Evolutionary conservation across 352 stramenopile species (phyloP), one percentile per base, ranked within the genome.

Genomic region (Elongisporangium undulatum): DNA sequence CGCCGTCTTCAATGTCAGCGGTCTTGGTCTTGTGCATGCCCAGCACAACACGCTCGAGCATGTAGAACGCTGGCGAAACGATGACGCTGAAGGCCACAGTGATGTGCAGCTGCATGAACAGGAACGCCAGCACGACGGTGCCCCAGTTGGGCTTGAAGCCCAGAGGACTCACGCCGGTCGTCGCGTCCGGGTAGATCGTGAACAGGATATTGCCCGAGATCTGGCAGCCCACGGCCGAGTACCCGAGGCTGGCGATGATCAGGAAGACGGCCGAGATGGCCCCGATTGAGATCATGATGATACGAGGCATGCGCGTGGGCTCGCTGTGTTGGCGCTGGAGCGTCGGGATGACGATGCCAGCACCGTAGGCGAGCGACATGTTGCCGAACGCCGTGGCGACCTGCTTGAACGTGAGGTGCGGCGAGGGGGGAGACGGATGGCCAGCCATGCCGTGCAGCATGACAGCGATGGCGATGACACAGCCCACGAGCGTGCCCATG

Each of bases 121-220:
- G 60, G 55, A 71, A 85, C 0, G 68, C 72, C 24, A 82, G 67
- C 5, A 74, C 50, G 10, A 79, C 64, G 29, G 61, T 58, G 26
- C 68, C 65, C 3, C 15, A 29, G 41, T 63, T 55, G 75, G 62
- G 62, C 1, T 52, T 56, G 63, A 90, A 89, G 21, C 80, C 80
- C 12, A 89, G 64, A 26, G 62, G 61, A 0, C 71, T 67, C 12
- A 87, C 26, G 0, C 66, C 67, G 0, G 69, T 70, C 0, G 57
- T 61, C 6, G 65, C 49, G 0, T 56, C 51, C 5, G 63, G 75
- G 64, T 59, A 66, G 58, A 87, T 81, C 23, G 77, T 68, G 66
- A 81, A 85, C 57, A 85, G 64, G 34, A 85, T 64, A 61, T 85
- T 87, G 22, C 75, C 72, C 19, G 75, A 77, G 6, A 87, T 57